Percentiles rank a stretch among this genome's conserved stretches.
phyloP scores from a whole-genome alignment of 108 stramenopile genomes.

The Pseudonitzschia delicatissima region DNA sequence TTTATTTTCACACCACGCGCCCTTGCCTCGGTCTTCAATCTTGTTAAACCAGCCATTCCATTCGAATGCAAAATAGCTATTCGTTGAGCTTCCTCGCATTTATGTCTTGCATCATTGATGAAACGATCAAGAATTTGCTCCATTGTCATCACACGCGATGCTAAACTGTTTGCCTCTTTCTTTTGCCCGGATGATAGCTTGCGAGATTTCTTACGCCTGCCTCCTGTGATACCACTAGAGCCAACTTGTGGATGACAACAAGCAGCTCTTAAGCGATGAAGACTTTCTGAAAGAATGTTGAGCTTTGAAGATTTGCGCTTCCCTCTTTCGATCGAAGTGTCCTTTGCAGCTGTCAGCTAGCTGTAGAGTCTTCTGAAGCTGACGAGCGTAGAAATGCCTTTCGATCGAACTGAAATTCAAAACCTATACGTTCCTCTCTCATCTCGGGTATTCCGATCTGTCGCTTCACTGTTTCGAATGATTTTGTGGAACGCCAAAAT shows the following conservation, averaged over 20 bases:
- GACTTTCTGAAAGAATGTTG: slow-evolving; percentile 29
- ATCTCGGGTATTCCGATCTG: slow-evolving; percentile 76
- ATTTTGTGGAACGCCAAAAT: slow-evolving; percentile 75
- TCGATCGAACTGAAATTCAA: slow-evolving; percentile 62
- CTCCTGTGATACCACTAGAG: slow-evolving; percentile 42
- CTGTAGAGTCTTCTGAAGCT: slow-evolving; percentile 47
- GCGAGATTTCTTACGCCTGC: neutral
- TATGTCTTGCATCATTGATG: slow-evolving; percentile 58
- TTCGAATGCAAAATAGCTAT: slow-evolving; percentile 56
- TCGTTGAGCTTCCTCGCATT: slow-evolving; percentile 67
- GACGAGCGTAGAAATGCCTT: slow-evolving; percentile 58
- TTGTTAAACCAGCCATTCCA: slow-evolving; percentile 53
- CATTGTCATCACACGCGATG: slow-evolving; percentile 47
- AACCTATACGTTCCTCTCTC: slow-evolving; percentile 44
- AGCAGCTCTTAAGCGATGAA: slow-evolving; percentile 61
- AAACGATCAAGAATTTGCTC: slow-evolving; percentile 57
- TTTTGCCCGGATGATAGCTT: neutral
- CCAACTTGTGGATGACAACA: slow-evolving; percentile 83
- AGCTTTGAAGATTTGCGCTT: slow-evolving; percentile 24
- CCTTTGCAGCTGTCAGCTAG: slow-evolving; percentile 18
- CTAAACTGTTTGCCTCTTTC: neutral
- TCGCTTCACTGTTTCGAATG: slow-evolving; percentile 32
- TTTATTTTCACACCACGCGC: slow-evolving; percentile 5
- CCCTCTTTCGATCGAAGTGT: neutral
- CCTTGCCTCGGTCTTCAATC: slow-evolving; percentile 50